A percentile compares a stretch with the other conserved stretches of the same genome.
Evolutionary conservation across 129 eudicot genomes (phyloP).

Genomic region (Solidago caesia): DNA sequence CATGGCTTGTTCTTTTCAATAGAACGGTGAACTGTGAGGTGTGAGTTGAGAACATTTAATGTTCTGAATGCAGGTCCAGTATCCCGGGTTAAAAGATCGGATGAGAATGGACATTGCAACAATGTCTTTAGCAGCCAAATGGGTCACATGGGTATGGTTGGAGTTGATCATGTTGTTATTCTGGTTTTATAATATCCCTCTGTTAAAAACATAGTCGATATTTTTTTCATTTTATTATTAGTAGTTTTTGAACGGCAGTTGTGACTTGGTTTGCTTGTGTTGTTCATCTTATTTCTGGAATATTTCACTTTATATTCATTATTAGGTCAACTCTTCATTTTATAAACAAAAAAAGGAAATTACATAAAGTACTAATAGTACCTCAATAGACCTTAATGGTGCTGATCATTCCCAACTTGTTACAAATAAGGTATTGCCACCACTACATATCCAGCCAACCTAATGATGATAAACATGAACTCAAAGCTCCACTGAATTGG

Average conservation of each 20-base stretch:
- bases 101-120: slow-evolving; percentile 81
- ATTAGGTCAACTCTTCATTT: too few species aligned
- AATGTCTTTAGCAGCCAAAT: slow-evolving; percentile 72
- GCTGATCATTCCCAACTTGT: too few species aligned
- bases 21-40: background rate
- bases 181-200: background rate
- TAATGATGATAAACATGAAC: too few species aligned
- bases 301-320: too few species aligned
- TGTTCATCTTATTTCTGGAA: background rate
- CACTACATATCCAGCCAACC: background rate
- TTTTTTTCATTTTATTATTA: too few species aligned
- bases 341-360: too few species aligned
- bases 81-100: slow-evolving; percentile 80
- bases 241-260: too few species aligned
- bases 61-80: slow-evolving; percentile 63
- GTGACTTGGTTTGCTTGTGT: too few species aligned
- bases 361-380: too few species aligned
- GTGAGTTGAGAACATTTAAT: background rate
- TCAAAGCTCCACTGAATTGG: too few species aligned
- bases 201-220: background rate
- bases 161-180: slow-evolving; percentile 18
- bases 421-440: background rate
- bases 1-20: background rate
- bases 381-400: too few species aligned
- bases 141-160: slow-evolving; percentile 67